Base-by-base conservation (phyloP, 2,329 filamentous ascomycete species). In the Pseudocercospora pini-densiflorae region DNA sequence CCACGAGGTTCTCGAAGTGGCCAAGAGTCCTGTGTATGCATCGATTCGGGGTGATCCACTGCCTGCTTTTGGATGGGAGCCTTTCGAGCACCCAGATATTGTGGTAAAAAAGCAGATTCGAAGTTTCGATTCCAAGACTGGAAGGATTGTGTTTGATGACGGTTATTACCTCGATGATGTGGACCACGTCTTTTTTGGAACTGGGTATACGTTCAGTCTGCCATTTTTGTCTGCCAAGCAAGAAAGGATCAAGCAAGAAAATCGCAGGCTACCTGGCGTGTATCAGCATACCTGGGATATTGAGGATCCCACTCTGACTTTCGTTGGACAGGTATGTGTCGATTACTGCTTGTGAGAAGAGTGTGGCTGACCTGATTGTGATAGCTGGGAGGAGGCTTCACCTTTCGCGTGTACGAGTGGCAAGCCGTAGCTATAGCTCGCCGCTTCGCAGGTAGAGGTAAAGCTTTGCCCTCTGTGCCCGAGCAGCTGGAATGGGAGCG, bases 221-320 rank as follows among this genome's bases (percentile, higher is more conserved):
- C 58, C 58, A 7, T 60, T 45, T 36, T 23, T 60, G 4, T n/a
- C 36, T 6, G 58, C 6, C 19, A 36, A 43, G 36, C 36, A 60
- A 14, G 58, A 60, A 36, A 31, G 36, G n/a, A 47, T 60, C n/a
- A 60, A 29, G 40, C 23, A 27, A 29, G 58, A 31, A 10, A 14
- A 47, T 49, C 31, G 58, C 5, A 31, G 58, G 16, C 23, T 60
- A 10, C 58, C 58, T 21, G 58, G 58, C 1, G 58, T 60, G 5
- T 60, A 60, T 60, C 58, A 60, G 27, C 58, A 60, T 60, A 60
- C 58, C 10, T 60, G 58, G 36, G 36, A 60, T 12, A 60, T 60
- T 27, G 58, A 49, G 23, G 59, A 61, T 49, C 36, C 59, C 12
- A 43, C 21, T 8, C 19, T 61, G 21, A 40, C 58, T 19, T 60